Evolutionary conservation across 1,284 basidiomycete species (phyloP).

Genomic region (Ceratobasidium papillatum): DNA sequence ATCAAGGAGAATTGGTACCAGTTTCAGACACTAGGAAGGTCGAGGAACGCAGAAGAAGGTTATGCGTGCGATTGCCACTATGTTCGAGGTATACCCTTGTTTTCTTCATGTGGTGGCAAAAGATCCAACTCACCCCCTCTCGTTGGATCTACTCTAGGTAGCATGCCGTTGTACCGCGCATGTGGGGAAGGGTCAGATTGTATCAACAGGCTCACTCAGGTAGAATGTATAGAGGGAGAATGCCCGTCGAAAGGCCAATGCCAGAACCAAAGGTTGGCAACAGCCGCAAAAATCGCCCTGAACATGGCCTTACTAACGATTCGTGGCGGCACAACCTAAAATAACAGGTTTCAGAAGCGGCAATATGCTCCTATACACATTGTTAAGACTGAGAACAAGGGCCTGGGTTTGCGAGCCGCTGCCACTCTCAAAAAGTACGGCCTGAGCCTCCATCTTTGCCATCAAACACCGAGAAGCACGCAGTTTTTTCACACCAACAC

Average conservation of each 20-base stretch:
- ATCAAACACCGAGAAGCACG: conserved; percentile 17
- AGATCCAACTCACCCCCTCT: conserved; percentile 17
- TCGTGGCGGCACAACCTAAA: conserved; percentile 15
- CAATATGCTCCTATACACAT: conserved; percentile 91
- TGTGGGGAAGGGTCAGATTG: conserved; percentile 94
- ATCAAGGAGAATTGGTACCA: conserved; percentile 87
- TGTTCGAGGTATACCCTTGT: conserved; percentile 72
- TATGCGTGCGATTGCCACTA: conserved; percentile 93
- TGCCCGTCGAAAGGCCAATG: conserved; percentile 87
- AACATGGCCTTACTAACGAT: conserved; percentile 24
- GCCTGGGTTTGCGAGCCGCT: conserved; percentile 87
- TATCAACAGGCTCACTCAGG: conserved; percentile 97
- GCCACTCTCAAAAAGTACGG: conserved; percentile 77
- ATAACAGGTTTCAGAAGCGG: conserved; percentile 79
- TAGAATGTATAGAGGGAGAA: conserved; percentile 90
- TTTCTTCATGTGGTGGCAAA: conserved; percentile 27
- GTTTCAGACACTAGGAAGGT: conserved; percentile 85
- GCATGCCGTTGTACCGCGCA: conserved; percentile 65
- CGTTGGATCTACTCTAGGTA: conserved; percentile 48
- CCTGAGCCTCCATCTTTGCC: conserved; percentile 6
- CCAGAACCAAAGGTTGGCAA: conserved; percentile 86
- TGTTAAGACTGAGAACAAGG: conserved; percentile 94
- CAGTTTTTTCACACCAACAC: conserved; percentile 1
- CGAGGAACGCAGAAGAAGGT: conserved; percentile 87
- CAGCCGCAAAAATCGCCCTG: conserved; percentile 47